A percentile compares a stretch with the other conserved stretches of the same genome.
phyloP scores from a whole-genome alignment of 352 stramenopile genomes.

The Pythium myriotylum region DNA sequence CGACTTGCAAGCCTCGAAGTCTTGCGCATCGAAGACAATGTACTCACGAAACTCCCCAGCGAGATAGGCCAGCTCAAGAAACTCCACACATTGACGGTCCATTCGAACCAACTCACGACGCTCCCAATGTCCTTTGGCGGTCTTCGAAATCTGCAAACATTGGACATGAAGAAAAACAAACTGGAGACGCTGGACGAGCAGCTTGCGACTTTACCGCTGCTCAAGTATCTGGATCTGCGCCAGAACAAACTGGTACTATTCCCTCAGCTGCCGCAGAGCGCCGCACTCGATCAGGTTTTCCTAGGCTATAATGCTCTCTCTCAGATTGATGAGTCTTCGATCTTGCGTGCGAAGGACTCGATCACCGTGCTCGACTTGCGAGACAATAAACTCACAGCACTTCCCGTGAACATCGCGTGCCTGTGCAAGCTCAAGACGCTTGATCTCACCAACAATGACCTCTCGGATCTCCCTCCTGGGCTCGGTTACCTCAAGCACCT shows the following conservation, averaged over 20 bases:
- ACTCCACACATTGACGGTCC: conserved; percentile 60
- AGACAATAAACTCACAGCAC: conserved; percentile 73
- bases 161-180: conserved; percentile 82
- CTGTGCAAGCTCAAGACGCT: conserved; percentile 78
- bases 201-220: conserved; percentile 39
- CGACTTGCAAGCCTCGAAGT: conserved; percentile 54
- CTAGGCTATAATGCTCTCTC: conserved; percentile 75
- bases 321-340: conserved; percentile 55
- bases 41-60: conserved; percentile 44
- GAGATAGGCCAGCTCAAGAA: conserved; percentile 55
- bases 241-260: conserved; percentile 72
- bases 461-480: conserved; percentile 71
- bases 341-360: conserved; percentile 63
- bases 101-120: conserved; percentile 59
- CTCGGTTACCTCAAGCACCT: conserved; percentile 81
- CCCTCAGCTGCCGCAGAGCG: conserved; percentile 58
- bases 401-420: conserved; percentile 59
- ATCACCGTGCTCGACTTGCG: conserved; percentile 78
- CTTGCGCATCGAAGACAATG: conserved; percentile 69
- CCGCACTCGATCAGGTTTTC: conserved; percentile 72
- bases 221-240: conserved; percentile 76
- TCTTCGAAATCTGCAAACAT: conserved; percentile 57
- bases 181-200: conserved; percentile 48
- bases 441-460: conserved; percentile 81
- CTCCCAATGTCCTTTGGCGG: conserved; percentile 49